These are phyloP conservation scores for Gossypium davidsonii DNA, from an alignment of 441 rosid genomes.

Conservation along the genomic window DNA sequence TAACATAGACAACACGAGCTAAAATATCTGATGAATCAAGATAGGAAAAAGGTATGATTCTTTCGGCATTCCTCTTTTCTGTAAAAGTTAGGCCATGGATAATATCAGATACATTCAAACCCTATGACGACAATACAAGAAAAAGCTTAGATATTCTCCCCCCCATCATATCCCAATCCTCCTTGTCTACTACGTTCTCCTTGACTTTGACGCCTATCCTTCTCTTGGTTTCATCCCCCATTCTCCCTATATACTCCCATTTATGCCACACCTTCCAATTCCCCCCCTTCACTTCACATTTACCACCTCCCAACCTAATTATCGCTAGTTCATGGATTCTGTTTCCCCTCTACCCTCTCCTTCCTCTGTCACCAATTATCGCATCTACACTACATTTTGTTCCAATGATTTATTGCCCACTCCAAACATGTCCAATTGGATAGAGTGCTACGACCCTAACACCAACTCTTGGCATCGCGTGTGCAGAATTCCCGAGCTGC, in stretches of 20 bases:
- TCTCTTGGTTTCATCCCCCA: constrained; percentile 10
- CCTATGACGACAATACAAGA: neutral
- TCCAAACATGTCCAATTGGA: constrained; percentile 28
- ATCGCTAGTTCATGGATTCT: constrained; percentile 18
- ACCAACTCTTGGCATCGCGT: constrained; percentile 28
- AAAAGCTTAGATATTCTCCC: constrained; percentile 18
- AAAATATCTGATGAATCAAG: neutral
- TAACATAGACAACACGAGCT: neutral
- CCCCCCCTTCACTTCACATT: neutral
- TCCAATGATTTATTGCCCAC: constrained; percentile 14
- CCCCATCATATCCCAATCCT: neutral
- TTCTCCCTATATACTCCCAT: constrained; percentile 14
- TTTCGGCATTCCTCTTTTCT: neutral
- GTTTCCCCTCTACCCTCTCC: constrained; percentile 9
- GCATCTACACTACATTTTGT: constrained; percentile 32
- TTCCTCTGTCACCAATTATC: neutral
- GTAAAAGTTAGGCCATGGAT: neutral
- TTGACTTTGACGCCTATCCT: neutral
- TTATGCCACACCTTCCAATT: neutral
- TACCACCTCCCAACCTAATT: neutral
- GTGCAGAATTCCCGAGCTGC: constrained; percentile 24
- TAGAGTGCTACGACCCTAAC: constrained; percentile 32
- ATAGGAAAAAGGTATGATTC: neutral
- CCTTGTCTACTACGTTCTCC: constrained; percentile 10
- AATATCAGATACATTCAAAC: neutral